Evolutionary conservation across 106 monocot species (phyloP).

Genomic region (Dioscorea dumetorum): DNA sequence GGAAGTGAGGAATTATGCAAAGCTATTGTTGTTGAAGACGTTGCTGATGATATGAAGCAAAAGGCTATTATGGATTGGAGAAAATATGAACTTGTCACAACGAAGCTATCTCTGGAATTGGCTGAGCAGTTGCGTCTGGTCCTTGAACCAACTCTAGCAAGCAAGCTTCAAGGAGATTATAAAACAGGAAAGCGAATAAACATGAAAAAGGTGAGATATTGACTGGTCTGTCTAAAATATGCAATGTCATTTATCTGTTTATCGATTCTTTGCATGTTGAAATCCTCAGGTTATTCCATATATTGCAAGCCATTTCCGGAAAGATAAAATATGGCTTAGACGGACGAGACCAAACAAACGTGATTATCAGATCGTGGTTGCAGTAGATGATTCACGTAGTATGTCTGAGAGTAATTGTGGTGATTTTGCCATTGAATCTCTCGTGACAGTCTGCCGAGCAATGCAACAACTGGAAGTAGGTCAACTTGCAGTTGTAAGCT

Average conservation of each 20-base stretch:
- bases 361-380: conserved; percentile 78
- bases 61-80: conserved; percentile 56
- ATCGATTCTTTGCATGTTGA: too few relatives aligned
- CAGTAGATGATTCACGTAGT: conserved; percentile 87
- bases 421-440: conserved; percentile 66
- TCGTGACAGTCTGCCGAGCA: conserved; percentile 81
- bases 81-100: conserved; percentile 59
- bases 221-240: too few relatives aligned
- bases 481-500: conserved; percentile 82
- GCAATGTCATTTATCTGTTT: too few relatives aligned
- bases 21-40: conserved; percentile 19
- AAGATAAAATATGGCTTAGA: conserved; percentile 94
- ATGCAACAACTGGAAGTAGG: conserved; percentile 96
- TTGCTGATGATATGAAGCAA: conserved; percentile 24
- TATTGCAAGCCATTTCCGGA: conserved; percentile 75
- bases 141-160: conserved; percentile 88
- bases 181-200: conserved; percentile 93
- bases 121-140: conserved; percentile 83
- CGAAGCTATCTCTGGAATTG: conserved; percentile 70
- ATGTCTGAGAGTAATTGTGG: conserved; percentile 86
- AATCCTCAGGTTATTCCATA: too few relatives aligned
- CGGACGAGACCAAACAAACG: conserved; percentile 84
- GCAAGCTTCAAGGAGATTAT: conserved; percentile 96
- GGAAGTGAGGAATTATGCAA: background rate
- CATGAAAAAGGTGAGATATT: conserved; percentile 41